Evolutionary conservation across 257 asterid genomes (phyloP).

Genomic region (Petunia axillaris): DNA sequence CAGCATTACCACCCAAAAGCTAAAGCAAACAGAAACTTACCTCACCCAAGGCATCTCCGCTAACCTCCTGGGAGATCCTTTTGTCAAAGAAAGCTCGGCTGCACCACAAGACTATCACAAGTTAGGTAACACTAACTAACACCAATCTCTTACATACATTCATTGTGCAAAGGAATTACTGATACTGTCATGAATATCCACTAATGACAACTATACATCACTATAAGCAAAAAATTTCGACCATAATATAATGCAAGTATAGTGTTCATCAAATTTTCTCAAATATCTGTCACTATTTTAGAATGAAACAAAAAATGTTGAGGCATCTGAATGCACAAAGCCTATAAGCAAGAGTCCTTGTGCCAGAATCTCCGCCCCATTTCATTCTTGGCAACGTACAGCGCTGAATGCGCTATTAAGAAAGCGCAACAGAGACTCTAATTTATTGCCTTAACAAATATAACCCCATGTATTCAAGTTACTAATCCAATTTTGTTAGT

Average conservation of each 20-base stretch:
- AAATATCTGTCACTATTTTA: too few species aligned
- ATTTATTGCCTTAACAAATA: neutral
- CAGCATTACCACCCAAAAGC: neutral
- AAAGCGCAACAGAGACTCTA: too few species aligned
- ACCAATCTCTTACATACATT: neutral
- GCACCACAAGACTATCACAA: neutral
- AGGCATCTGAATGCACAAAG: too few species aligned
- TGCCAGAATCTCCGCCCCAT: too few species aligned
- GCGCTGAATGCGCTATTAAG: too few species aligned
- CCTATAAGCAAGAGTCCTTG: too few species aligned
- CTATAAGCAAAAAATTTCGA: neutral
- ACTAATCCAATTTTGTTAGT: neutral
- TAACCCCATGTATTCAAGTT: neutral
- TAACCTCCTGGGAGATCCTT: constrained; percentile 27
- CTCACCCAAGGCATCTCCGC: constrained; percentile 25
- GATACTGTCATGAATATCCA: neutral
- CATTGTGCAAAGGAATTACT: neutral
- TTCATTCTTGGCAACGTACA: too few species aligned
- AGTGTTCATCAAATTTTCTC: too few species aligned
- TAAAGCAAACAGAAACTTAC: neutral
- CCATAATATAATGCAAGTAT: neutral
- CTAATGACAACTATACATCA: neutral
- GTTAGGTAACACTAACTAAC: neutral
- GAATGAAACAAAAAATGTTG: too few species aligned
- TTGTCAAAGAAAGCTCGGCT: constrained; percentile 27